Percentiles rank a stretch among this genome's conserved stretches.
Evolutionary conservation across 306 rosid species (phyloP).

Genomic region (Luffa acutangula): DNA sequence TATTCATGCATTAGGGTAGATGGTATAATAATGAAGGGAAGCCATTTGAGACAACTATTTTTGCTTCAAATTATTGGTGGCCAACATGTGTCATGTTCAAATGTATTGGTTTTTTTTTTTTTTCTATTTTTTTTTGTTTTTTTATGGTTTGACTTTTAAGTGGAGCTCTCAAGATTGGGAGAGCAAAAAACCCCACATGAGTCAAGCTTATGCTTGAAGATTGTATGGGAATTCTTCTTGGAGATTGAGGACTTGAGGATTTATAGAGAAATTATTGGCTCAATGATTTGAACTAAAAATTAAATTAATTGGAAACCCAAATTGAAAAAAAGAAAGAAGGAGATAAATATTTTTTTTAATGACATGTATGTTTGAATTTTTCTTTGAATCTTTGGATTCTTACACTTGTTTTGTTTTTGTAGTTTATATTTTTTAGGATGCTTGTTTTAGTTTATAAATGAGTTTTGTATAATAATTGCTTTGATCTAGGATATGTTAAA

Average conservation of each 20-base stretch:
- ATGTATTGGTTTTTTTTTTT: background rate
- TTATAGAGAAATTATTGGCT: background rate
- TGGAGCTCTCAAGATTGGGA: background rate
- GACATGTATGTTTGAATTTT: background rate
- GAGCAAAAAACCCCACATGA: background rate
- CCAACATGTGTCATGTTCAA: constrained; percentile 7
- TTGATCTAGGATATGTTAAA: background rate
- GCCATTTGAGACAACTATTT: constrained; percentile 5
- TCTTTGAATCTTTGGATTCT: background rate
- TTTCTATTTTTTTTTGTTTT: background rate
- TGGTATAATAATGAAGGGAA: constrained; percentile 9
- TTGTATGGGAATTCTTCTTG: background rate
- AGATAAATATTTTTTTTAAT: background rate
- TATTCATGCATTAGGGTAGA: constrained; percentile 1
- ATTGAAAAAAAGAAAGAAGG: background rate
- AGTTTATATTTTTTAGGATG: background rate
- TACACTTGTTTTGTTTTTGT: background rate
- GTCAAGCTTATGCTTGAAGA: constrained; percentile 7
- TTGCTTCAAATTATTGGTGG: constrained; percentile 4
- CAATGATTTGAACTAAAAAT: background rate
- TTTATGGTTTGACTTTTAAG: constrained; percentile 2
- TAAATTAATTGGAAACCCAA: background rate
- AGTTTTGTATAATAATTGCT: background rate
- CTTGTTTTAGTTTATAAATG: background rate
- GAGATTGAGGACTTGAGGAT: background rate